Evolutionary conservation across 352 stramenopile genomes (phyloP).

Genomic region (Phytophthora tentaculata): DNA sequence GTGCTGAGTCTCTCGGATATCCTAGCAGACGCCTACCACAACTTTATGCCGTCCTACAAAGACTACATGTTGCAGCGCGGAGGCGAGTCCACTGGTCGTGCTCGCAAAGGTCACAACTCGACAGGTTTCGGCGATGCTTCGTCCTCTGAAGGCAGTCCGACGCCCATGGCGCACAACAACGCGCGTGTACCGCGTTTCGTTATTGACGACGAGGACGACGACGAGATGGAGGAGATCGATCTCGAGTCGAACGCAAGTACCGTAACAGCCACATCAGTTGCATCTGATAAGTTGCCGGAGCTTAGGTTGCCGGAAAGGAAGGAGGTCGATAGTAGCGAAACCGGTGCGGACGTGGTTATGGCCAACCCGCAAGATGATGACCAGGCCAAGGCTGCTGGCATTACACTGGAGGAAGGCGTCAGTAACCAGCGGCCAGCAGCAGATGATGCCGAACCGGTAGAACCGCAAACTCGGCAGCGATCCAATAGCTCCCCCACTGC

Average conservation of each 20-base stretch:
- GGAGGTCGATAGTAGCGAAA: not conserved
- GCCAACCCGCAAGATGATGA: conserved; percentile 45
- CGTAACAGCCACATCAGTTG: conserved; percentile 3
- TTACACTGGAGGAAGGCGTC: conserved; percentile 17
- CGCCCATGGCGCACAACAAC: conserved; percentile 63
- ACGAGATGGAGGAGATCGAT: conserved; percentile 50
- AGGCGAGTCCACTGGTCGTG: conserved; percentile 46
- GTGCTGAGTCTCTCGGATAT: conserved; percentile 84
- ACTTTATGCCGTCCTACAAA: conserved; percentile 88
- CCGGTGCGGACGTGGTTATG: conserved; percentile 25
- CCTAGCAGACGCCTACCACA: conserved; percentile 85
- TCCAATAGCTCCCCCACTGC: conserved; percentile 31
- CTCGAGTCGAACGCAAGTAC: conserved; percentile 34
- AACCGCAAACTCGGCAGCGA: conserved; percentile 17
- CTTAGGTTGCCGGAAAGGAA: conserved; percentile 20
- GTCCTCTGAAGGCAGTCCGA: conserved; percentile 57
- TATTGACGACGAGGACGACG: conserved; percentile 77
- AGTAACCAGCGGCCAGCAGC: conserved; percentile 2
- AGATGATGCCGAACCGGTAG: conserved; percentile 7
- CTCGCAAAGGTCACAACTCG: conserved; percentile 42
- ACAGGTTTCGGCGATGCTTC: conserved; percentile 57
- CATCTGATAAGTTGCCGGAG: conserved; percentile 7
- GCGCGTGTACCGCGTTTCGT: conserved; percentile 65
- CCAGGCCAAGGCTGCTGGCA: conserved; percentile 14
- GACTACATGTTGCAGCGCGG: conserved; percentile 87